Conservation (phyloP, 1,139 yeast genomes). For the Scheffersomyces cryptocercus region DNA sequence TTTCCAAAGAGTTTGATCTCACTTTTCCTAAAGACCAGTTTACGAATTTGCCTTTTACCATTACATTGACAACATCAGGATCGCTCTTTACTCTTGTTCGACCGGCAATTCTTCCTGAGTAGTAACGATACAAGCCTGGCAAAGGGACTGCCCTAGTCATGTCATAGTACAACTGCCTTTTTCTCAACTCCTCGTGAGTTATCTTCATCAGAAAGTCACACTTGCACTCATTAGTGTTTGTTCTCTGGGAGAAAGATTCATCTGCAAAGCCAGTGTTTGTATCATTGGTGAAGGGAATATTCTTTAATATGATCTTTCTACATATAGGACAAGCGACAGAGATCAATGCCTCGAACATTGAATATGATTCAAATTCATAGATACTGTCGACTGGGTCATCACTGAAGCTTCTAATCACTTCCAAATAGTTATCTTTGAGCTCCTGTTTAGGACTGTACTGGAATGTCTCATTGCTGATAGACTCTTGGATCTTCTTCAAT, state of each 20-base stretch:
- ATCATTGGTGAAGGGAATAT: slow-evolving; percentile 10
- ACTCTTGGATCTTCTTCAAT: slow-evolving; percentile 16
- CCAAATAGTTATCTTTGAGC: slow-evolving; percentile 1
- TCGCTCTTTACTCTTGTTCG: neutral
- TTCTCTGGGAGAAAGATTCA: slow-evolving; percentile 7
- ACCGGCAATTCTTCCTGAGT: slow-evolving; percentile 3
- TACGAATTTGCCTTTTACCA: neutral
- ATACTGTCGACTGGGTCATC: too few relatives aligned
- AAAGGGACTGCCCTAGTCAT: slow-evolving; percentile 8
- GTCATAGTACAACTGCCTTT: slow-evolving; percentile 24
- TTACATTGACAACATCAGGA: neutral
- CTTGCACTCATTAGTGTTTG: slow-evolving; percentile 4
- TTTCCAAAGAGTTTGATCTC: neutral
- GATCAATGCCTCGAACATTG: too few relatives aligned
- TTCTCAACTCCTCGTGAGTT: slow-evolving; percentile 21
- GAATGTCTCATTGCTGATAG: slow-evolving; percentile 19
- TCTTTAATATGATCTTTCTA: slow-evolving; percentile 2
- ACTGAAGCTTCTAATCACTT: neutral
- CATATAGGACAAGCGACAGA: slow-evolving; percentile 15
- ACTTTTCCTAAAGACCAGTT: neutral
- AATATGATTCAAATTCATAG: too few relatives aligned
- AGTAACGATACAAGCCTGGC: slow-evolving; percentile 14
- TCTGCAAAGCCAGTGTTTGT: slow-evolving; percentile 19
- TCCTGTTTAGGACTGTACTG: slow-evolving; percentile 13
- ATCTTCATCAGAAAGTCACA: slow-evolving; percentile 6